Evolutionary conservation across 305 asterid species (phyloP), one percentile per base, ranked within the genome.

Genomic region (Fraxinus albicans): DNA sequence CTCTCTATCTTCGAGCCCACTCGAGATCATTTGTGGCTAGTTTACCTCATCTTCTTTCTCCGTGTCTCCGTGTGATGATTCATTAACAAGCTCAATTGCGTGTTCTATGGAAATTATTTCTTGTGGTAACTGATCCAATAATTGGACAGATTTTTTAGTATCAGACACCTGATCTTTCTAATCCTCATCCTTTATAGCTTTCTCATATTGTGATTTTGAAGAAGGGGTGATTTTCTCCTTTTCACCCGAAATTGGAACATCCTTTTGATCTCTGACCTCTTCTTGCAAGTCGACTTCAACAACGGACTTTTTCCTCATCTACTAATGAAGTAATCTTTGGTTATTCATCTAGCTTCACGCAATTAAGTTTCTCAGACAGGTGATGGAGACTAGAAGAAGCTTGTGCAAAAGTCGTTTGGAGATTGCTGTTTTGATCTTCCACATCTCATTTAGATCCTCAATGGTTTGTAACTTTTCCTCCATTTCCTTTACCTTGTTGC

Each of bases 11-110:
- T 94, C 98, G 13, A 92, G 73, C 21, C 94, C 98, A 33, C 83
- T 88, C 83, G 89, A 83, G 21, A 96, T 90, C 91, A 94, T 87
- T 85, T 90, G 90, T 86, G 90, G 95, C 98, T 97, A 93, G 81
- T 87, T 87, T 34, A 87, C 76, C 12, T 90, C 95, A 25, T 84
- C 89, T 72, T 89, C 92, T 76, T 83, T 85, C 76, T 65, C 88
- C n/a, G 33, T 53, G 31, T 81, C 86, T 70, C 53, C 88, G 47
- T 82, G 58, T 42, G 75, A 67, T 63, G 82, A 85, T 23, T 53
- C 33, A 31, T 78, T 87, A 29, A 21, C 73, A n/a, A 69, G 27
- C 75, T 69, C 75, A 27, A 69, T 69, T 69, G 75, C 40, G 13
- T 12, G 75, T 69, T 69, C 75, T 13, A 29, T 29, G 75, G 40